Conservation (phyloP, 2,329 filamentous ascomycete genomes). For the Didymella keratinophila region DNA sequence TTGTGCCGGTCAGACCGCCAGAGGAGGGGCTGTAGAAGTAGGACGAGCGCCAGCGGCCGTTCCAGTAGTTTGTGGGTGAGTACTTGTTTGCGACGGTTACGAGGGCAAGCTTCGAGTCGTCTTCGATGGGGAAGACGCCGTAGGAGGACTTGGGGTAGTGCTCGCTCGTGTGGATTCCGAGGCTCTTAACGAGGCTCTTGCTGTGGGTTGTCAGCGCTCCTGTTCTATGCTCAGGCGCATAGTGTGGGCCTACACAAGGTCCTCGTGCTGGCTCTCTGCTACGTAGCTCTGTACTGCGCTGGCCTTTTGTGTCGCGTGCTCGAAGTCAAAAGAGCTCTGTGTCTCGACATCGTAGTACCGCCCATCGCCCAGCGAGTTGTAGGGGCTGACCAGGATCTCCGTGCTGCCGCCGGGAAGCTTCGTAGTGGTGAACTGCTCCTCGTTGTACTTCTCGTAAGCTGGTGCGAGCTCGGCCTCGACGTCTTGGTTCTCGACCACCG, state of each 20-base stretch:
- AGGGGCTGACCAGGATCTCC: slow-evolving; percentile 80
- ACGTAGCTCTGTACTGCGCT: slow-evolving; percentile 81
- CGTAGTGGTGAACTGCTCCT: slow-evolving; percentile 87
- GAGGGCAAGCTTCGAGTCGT: slow-evolving; percentile 78
- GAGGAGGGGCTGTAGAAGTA: slow-evolving; percentile 79
- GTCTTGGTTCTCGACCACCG: slow-evolving; percentile 74
- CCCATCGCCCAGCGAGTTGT: slow-evolving; percentile 81
- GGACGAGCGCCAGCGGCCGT: slow-evolving; percentile 91
- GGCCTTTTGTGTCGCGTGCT: slow-evolving; percentile 86
- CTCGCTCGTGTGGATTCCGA: slow-evolving; percentile 79
- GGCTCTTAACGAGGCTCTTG: slow-evolving; percentile 81
- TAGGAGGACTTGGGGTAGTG: slow-evolving; percentile 85
- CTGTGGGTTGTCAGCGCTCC: slow-evolving; percentile 54
- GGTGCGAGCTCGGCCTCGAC: slow-evolving; percentile 77
- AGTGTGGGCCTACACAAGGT: slow-evolving; percentile 73
- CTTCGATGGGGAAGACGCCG: slow-evolving; percentile 81
- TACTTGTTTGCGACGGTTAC: slow-evolving; percentile 95
- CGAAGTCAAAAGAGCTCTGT: slow-evolving; percentile 86
- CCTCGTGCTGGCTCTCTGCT: slow-evolving; percentile 76
- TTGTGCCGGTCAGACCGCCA: slow-evolving; percentile 73
- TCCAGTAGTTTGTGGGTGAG: slow-evolving; percentile 98
- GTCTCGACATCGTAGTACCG: slow-evolving; percentile 91
- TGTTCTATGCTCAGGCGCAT: background rate
- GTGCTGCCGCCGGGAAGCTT: slow-evolving; percentile 89
- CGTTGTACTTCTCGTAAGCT: slow-evolving; percentile 94